Conservation (phyloP, 2,329 filamentous ascomycete species). For the Colletotrichum spaethianum region DNA sequence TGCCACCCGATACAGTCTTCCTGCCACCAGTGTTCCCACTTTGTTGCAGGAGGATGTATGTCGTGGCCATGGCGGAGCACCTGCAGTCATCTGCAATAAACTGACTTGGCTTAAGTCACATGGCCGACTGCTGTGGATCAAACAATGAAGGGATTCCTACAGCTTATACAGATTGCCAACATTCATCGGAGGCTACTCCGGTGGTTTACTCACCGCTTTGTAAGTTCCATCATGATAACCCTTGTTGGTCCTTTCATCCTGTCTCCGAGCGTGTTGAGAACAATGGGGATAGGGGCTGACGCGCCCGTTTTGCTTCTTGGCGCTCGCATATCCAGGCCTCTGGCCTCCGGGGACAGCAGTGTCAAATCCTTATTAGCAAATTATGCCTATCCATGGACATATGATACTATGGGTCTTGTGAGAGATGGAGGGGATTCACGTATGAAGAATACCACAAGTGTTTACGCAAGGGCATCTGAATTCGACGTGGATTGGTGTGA, state of each 20-base stretch:
- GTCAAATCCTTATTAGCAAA: neutral
- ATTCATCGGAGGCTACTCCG: neutral
- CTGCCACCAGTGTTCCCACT: neutral
- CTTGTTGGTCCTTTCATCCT: neutral
- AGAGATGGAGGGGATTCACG: neutral
- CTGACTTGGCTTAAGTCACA: neutral
- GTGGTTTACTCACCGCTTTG: neutral
- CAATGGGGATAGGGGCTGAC: constrained; percentile 17
- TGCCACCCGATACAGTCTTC: neutral
- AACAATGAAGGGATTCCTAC: constrained; percentile 6
- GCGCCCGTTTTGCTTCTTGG: constrained; percentile 6
- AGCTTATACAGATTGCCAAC: neutral
- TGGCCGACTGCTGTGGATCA: constrained; percentile 1
- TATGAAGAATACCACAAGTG: neutral
- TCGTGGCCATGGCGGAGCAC: constrained; percentile 21
- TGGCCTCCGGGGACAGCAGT: neutral
- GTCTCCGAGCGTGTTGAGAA: neutral
- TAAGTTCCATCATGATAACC: neutral
- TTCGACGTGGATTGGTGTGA: constrained; percentile 1
- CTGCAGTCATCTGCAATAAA: neutral
- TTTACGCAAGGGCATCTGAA: neutral
- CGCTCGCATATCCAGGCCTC: constrained; percentile 5
- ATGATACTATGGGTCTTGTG: constrained; percentile 20
- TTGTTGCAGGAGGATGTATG: neutral
- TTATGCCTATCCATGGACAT: neutral